Evolutionary conservation across 257 asterid species (phyloP).

Genomic region (Nicotiana benthamiana): DNA sequence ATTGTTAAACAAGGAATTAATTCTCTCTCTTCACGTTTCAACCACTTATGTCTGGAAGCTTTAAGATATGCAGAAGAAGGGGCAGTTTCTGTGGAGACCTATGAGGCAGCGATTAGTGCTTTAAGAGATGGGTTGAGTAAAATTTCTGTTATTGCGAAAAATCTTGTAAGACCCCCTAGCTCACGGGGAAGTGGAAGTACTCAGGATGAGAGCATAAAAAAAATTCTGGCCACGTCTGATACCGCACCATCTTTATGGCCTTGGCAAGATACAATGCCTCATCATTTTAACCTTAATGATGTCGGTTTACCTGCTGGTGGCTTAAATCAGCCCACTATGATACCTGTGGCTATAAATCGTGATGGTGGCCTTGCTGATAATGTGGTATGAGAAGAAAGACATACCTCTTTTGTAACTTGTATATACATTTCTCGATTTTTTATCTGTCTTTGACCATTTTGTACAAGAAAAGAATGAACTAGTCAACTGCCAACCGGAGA

Average conservation of each 20-base stretch:
- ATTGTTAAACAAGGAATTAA: conserved; percentile 22
- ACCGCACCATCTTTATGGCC: conserved; percentile 50
- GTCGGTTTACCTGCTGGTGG: conserved; percentile 34
- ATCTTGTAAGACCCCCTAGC: conserved; percentile 35
- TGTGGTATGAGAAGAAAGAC: conserved; percentile 30
- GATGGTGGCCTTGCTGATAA: conserved; percentile 57
- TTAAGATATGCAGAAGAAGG: conserved; percentile 62
- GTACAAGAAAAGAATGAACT: neutral
- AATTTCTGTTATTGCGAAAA: conserved; percentile 41
- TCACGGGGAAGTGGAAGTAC: conserved; percentile 37
- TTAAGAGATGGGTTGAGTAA: conserved; percentile 56
- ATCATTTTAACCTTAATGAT: conserved; percentile 48
- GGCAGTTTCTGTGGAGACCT: conserved; percentile 53
- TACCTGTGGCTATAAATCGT: conserved; percentile 53
- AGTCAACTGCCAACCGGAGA: neutral
- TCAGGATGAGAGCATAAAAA: conserved; percentile 38
- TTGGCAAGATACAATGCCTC: conserved; percentile 46
- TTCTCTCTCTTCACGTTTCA: conserved; percentile 55
- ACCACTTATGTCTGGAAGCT: conserved; percentile 51
- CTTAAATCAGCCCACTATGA: conserved; percentile 44
- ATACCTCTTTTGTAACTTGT: neutral
- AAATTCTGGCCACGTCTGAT: conserved; percentile 33
- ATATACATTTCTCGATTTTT: neutral
- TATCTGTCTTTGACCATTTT: neutral
- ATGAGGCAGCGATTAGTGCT: conserved; percentile 44